Evolutionary conservation across 2,329 filamentous ascomycete genomes (phyloP), one percentile per base, ranked within the genome.

Genomic region (Huntiella abstrusa): DNA sequence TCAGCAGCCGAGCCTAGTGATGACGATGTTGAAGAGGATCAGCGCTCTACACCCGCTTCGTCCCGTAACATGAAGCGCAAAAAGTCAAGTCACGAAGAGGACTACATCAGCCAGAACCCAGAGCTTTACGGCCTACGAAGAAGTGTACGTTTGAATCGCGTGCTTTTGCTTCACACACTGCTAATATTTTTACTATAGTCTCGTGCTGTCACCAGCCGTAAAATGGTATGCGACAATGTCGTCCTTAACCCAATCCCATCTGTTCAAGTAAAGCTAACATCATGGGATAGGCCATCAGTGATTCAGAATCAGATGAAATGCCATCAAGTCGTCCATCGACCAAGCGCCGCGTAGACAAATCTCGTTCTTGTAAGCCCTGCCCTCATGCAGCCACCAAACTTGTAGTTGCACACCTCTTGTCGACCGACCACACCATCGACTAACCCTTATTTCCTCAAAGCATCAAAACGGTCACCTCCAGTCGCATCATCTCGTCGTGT

Each of bases 71-170:
- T 70, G 51, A 94, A 94, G 69, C 80, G 86, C 63, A 81, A 83
- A 64, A 62, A 69, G 53, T 60, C 69, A 58, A 59, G 73, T 34
- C 77, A 80, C 44, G 83, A 91, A 55, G 80, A 91, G 49, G 79
- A 86, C 41, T 87, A 78, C 58, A 94, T 96, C 55, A 73, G 80
- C 56, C 82, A 84, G 57, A 93, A 98, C 57, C 91, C 91, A 39
- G 86, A 94, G 63, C 69, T 98, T 6, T 98, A 96, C 66, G 91
- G 91, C 41, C 70, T 98, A 54, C 77, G 91, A 55, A 76, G 91
- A 65, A 98, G 91, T 67, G 87, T 91, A 78, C 52, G 81, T 43
- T 43, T 15, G 17, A 45, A n/a, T 49, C 33, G 47, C 43, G n/a
- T 45, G 16, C 8, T 13, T 41, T 39, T 43, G 17, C 32, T 44